These are phyloP conservation scores for Aegilops longissima DNA, from an alignment of 176 grass and related monocot species.

Conservation along the genomic window DNA sequence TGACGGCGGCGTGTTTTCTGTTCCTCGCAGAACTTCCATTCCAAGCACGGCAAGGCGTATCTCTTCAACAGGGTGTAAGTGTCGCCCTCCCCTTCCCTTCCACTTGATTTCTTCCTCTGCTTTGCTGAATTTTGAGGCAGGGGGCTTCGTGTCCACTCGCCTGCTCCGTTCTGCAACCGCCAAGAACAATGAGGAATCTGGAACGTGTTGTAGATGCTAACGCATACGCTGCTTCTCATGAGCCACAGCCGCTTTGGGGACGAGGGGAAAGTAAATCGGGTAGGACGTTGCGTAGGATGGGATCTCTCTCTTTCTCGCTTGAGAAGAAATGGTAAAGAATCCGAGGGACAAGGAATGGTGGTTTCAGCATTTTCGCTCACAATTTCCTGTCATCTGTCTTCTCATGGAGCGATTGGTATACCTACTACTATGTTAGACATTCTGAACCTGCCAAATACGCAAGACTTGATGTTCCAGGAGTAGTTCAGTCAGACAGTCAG, in stretches of 20 bases:
- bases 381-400: neutral
- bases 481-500: neutral
- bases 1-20: neutral
- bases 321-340: slow-evolving; percentile 7
- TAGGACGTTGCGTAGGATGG: neutral
- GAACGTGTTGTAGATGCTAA: neutral
- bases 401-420: neutral
- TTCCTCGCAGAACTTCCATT: slow-evolving; percentile 69
- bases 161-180: neutral
- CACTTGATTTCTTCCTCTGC: neutral
- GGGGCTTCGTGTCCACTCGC: neutral
- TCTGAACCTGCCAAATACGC: neutral
- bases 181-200: neutral
- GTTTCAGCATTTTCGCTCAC: neutral
- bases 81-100: neutral
- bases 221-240: neutral
- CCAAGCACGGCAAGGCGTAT: slow-evolving; percentile 93
- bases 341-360: neutral
- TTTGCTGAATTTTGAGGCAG: neutral
- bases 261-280: neutral
- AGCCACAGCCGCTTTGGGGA: neutral
- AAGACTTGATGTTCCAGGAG: neutral
- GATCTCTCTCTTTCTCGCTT: neutral
- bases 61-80: slow-evolving; percentile 96
- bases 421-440: neutral